Conservation (phyloP, 2,329 filamentous ascomycete genomes). For the Ascochyta clinopodiicola region DNA sequence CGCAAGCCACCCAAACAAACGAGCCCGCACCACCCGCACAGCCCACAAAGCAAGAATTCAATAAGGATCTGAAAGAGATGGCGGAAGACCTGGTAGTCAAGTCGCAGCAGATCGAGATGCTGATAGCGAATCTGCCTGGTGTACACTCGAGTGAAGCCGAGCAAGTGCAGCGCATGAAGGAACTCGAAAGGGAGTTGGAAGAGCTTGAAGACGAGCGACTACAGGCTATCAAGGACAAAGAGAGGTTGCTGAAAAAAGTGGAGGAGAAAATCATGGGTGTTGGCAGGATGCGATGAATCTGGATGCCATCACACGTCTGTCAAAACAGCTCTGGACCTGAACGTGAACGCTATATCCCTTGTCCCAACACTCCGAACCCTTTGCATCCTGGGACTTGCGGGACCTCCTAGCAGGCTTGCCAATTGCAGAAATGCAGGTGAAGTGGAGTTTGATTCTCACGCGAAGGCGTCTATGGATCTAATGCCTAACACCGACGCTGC, state of each 20-base stretch:
- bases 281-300: conserved; percentile 24
- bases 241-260: conserved; percentile 52
- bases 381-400: too few relatives aligned
- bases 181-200: conserved; percentile 53
- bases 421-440: neutral
- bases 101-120: conserved; percentile 80
- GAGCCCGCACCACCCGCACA: conserved; percentile 20
- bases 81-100: conserved; percentile 79
- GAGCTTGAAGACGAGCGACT: conserved; percentile 51
- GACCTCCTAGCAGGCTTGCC: neutral
- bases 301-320: too few relatives aligned
- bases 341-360: neutral
- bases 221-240: conserved; percentile 51
- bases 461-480: too few relatives aligned
- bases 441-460: neutral
- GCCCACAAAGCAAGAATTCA: conserved; percentile 58
- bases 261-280: conserved; percentile 54
- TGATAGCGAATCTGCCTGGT: conserved; percentile 78
- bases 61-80: conserved; percentile 72
- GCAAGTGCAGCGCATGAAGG: conserved; percentile 67
- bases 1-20: conserved; percentile 21
- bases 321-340: neutral
- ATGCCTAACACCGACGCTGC: too few relatives aligned
- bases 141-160: conserved; percentile 79
- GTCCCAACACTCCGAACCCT: too few relatives aligned